A percentile compares a stretch with the other conserved stretches of the same genome.
Conservation (phyloP, 2,329 filamentous ascomycete species). For the Xylaria sp. region DNA sequence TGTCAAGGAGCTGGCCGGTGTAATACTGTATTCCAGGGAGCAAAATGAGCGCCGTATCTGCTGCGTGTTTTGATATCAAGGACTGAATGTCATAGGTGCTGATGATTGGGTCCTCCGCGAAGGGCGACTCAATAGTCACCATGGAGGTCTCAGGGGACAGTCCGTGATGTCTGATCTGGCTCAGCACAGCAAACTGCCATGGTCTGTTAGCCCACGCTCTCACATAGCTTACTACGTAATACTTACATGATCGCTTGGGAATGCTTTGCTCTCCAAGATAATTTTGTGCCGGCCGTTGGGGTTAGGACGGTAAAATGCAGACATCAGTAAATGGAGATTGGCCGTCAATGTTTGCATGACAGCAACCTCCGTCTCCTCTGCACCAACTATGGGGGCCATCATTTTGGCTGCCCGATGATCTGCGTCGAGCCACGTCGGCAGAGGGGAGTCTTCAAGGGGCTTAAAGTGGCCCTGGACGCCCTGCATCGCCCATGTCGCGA, state of each 20-base stretch:
- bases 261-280: slow-evolving; percentile 82
- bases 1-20: slow-evolving; percentile 81
- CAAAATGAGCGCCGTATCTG: slow-evolving; percentile 74
- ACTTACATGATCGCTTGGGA: slow-evolving; percentile 81
- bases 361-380: slow-evolving; percentile 74
- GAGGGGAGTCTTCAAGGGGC: slow-evolving; percentile 69
- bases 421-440: slow-evolving; percentile 74
- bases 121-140: slow-evolving; percentile 71
- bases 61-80: slow-evolving; percentile 73
- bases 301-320: slow-evolving; percentile 80
- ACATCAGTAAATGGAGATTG: slow-evolving; percentile 81
- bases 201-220: slow-evolving; percentile 26
- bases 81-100: slow-evolving; percentile 74
- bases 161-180: slow-evolving; percentile 76
- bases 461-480: slow-evolving; percentile 83
- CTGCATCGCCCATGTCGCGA: slow-evolving; percentile 80
- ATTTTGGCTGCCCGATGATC: slow-evolving; percentile 73
- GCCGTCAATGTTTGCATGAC: slow-evolving; percentile 84
- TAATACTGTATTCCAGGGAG: slow-evolving; percentile 85
- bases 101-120: slow-evolving; percentile 63
- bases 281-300: slow-evolving; percentile 72
- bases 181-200: slow-evolving; percentile 77
- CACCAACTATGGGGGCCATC: slow-evolving; percentile 78
- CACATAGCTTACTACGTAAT: slow-evolving; percentile 9
- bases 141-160: slow-evolving; percentile 73